Evolutionary conservation across 306 rosid genomes (phyloP), one percentile per base, ranked within the genome.

Genomic region (Rubus parviflorus): DNA sequence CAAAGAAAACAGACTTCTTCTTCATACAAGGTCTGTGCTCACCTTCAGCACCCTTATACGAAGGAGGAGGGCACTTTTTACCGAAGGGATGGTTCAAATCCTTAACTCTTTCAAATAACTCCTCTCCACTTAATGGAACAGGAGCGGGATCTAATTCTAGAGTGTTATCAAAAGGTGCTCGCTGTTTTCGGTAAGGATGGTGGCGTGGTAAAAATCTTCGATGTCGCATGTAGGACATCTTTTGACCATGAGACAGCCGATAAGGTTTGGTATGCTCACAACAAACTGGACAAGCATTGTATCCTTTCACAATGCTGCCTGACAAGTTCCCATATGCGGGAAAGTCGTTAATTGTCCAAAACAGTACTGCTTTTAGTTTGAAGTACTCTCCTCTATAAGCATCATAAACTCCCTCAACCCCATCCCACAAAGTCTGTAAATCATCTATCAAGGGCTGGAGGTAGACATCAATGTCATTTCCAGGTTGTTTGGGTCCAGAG

Each of bases 321-420:
- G 17, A 45, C 6, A 51, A 38, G n/a, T 76, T 49, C 2, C 7
- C 41, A 52, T 76, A 64, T 8, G 63, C 40, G 0, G 62, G 46
- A 16, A 75, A 75, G 52, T 76, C 64, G n/a, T 66, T 51, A 7
- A 48, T 49, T 6, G 65, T 51, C 53, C 64, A 65, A 6, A 76
- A 4, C 2, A 37, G 52, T 0, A 66, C 20, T 4, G 46, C 68
- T 14, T 2, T 22, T 1, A 77, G 52, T 41, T 0, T 68, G 9
- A 54, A 52, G n/a, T 7, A 4, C 16, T 37, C 42, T 13, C 9
- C 15, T 0, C 6, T 22, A 6, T 30, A 23, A 1, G 42, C 42
- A 66, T 51, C 66, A 9, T 37, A 19, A 0, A 20, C 62, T 52
- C 43, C 41, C 5, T 47, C 45, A 3, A 8, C 2, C n/a, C 12